Evolutionary conservation across 768 basidiomycete genomes (phyloP), one percentile per base, ranked within the genome.

Genomic region (Nevesoporus exiguus): DNA sequence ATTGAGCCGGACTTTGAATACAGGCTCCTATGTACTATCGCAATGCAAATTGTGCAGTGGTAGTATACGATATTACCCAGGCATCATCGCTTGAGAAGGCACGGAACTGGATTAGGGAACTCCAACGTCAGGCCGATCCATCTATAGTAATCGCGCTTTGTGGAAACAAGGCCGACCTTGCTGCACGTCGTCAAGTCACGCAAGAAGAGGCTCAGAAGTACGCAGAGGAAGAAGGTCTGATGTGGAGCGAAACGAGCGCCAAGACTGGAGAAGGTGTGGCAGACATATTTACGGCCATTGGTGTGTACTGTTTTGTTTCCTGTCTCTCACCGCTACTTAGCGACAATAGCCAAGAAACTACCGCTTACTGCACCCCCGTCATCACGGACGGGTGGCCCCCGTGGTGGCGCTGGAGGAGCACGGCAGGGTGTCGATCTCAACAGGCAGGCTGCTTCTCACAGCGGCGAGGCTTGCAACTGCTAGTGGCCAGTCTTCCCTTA

Each of bases 1-100:
- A 29, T 33, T 56, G 41, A 65, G 27, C 50, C 30, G 31, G n/a
- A 34, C 49, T 39, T 46, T 52, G 31, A 25, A 29, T 19, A 39
- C 52, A 93, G 84, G 91, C 92, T 34, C 93, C 92, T 52, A 96
- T 95, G 93, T 96, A 96, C 77, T 97, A 97, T 74, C 87, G 93
- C 60, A 93, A 93, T 60, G 92, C 91, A 66, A 90, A 94, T 66
- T 93, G 92, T 64, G 93, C 93, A 24, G 90, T 96, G 25, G 93
- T 94, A 44, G 93, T 94, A 21, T 96, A 93, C 70, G 97, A 99
- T 73, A 95, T 99, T 71, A 98, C 97, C 39, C 89, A 93, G 67
- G 69, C 87, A 8, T 79, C 92, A 22, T 96, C 95, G 2, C 82
- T 96, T 58, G 92, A 96, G 76, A 97, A 96, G 74, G 96, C 96